Evolutionary conservation across 208 protist species (phyloP), one percentile per base, ranked within the genome.

Genomic region (Trypanosoma scelopori): DNA sequence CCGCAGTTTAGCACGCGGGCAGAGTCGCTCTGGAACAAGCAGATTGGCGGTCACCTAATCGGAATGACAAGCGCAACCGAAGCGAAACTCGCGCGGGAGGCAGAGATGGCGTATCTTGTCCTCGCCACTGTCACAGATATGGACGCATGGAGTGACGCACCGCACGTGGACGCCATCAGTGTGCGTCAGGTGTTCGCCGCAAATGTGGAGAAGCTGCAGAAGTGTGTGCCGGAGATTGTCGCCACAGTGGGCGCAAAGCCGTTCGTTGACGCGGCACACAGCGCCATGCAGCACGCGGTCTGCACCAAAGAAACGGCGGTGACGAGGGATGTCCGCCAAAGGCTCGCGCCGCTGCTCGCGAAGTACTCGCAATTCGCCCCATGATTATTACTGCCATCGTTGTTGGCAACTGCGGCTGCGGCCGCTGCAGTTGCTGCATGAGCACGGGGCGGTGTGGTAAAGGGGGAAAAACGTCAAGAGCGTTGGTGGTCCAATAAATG

Each of bases 51-150:
- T 3, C 78, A 93, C 56, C 70, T 97, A 13, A 97, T 98, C 62
- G 92, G 92, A 46, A 98, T 98, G 95, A 98, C 95, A 45, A 84
- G 89, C 25, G 78, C 79, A 7, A 91, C 92, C 20, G 92, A 98
- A 71, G 89, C 90, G 9, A 85, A 87, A 73, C 87, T 98, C 16
- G 95, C 91, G 12, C 78, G 88, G 11, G 95, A 98, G 74, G 91
- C 91, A 43, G 95, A 96, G 67, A 95, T 98, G 5, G 81, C 79
- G 22, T 97, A 96, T 69, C 68, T 79, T 42, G 74, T 71, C 16
- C 71, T 97, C 55, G 93, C 84, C 37, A 91, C 94, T 82, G 88
- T 96, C n/a, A 98, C 93, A n/a, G 95, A 98, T 79, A 96, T 95
- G 80, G 95, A 98, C 65, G 82, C 86, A 42, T 98, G 95, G 93